A percentile compares a stretch with the other conserved stretches of the same genome.
phyloP scores from a whole-genome alignment of 1,284 basidiomycete species.

The Exobasidium cylindrosporum region DNA sequence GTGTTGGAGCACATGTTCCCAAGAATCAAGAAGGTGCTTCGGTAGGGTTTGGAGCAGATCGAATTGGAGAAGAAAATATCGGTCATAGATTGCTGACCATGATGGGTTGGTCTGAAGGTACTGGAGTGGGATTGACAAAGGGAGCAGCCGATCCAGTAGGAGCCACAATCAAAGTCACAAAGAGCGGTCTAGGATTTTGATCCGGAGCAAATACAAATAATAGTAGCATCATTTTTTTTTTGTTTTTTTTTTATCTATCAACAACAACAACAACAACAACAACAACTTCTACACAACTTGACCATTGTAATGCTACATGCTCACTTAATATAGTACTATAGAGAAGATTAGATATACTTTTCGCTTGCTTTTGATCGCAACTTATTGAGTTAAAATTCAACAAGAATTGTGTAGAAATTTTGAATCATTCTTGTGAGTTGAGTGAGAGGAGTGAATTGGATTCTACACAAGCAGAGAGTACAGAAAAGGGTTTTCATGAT shows the following conservation, averaged over 20 bases:
- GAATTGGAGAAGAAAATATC: constrained; percentile 50
- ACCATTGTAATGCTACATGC: no score
- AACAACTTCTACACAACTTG: no score
- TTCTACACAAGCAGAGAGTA: neutral
- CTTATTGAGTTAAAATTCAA: no score
- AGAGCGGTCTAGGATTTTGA: constrained; percentile 47
- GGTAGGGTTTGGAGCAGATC: constrained; percentile 49
- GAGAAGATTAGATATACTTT: no score
- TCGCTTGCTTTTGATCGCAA: no score
- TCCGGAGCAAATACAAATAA: no score
- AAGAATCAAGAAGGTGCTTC: constrained; percentile 47
- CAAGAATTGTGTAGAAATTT: no score
- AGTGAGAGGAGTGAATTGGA: neutral
- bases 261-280: no score
- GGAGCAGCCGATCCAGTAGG: constrained; percentile 48
- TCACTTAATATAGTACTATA: no score
- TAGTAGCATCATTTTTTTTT: no score
- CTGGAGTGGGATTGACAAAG: constrained; percentile 42
- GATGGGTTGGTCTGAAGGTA: constrained; percentile 53
- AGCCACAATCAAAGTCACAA: constrained; percentile 48
- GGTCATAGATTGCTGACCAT: constrained; percentile 49
- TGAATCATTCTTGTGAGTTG: no score
- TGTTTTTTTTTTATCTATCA: neutral
- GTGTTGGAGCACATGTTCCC: constrained; percentile 14
- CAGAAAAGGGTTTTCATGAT: neutral